Conservation (phyloP, 495 filamentous ascomycete genomes). For the Tetracladium setigerum region DNA sequence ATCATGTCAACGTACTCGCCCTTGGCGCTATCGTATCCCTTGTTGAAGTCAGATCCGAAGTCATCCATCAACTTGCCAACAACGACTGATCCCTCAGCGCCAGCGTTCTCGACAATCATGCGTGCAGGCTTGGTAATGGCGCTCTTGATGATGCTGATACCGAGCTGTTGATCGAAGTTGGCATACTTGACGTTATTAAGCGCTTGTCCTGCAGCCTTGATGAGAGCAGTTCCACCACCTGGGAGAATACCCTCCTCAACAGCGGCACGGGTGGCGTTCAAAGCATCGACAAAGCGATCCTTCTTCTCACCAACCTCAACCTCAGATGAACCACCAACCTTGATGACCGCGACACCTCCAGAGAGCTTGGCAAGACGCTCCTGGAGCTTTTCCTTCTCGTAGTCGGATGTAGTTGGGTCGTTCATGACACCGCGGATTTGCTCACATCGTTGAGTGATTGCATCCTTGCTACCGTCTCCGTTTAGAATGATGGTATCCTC, state of each 20-base stretch:
- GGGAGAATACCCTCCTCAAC: slow-evolving; percentile 98
- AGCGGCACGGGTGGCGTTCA: slow-evolving; percentile 96
- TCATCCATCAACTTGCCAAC: slow-evolving; percentile 98
- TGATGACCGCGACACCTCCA: slow-evolving; percentile 98
- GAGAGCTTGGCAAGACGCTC: slow-evolving; percentile 99
- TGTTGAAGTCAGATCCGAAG: slow-evolving; percentile 89
- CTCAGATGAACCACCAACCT: slow-evolving; percentile 94
- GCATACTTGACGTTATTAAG: slow-evolving; percentile 70
- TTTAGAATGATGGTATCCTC: slow-evolving; percentile 99
- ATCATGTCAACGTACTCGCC: slow-evolving; percentile 99
- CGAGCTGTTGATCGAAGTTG: slow-evolving; percentile 99
- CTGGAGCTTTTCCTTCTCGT: slow-evolving; percentile 99
- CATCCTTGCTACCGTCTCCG: slow-evolving; percentile 92
- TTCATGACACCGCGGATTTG: slow-evolving; percentile 97
- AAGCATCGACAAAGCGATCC: slow-evolving; percentile 95
- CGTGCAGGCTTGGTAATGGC: slow-evolving; percentile 92
- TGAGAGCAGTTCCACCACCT: slow-evolving; percentile 93
- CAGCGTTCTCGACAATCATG: slow-evolving; percentile 96
- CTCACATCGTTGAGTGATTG: slow-evolving; percentile 90
- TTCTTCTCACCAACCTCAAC: slow-evolving; percentile 99
- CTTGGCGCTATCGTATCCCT: slow-evolving; percentile 91
- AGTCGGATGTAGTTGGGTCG: slow-evolving; percentile 89
- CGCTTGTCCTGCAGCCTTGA: slow-evolving; percentile 92
- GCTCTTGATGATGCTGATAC: slow-evolving; percentile 93
- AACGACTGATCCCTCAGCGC: slow-evolving; percentile 89